Percentiles rank a stretch among this genome's conserved stretches.
These are phyloP conservation scores for Calonectria pseudoreteaudii DNA, from an alignment of 2,329 filamentous ascomycete genomes.

Conservation along the genomic window DNA sequence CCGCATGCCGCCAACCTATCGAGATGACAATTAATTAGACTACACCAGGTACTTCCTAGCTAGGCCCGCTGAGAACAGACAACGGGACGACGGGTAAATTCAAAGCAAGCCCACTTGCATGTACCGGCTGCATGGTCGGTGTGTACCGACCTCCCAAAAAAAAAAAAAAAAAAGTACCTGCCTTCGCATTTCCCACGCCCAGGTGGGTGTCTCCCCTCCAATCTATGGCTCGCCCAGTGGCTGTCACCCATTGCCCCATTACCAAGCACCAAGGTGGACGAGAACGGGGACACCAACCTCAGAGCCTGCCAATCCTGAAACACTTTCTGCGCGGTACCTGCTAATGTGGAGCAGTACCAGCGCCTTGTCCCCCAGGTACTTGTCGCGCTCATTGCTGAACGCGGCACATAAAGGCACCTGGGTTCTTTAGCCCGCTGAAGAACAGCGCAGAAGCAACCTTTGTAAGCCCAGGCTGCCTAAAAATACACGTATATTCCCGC, in stretches of 20 bases:
- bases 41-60: neutral
- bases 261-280: slow-evolving; percentile 13
- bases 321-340: slow-evolving; percentile 2
- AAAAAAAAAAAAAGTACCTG: slow-evolving; percentile 16
- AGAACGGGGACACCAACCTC: slow-evolving; percentile 4
- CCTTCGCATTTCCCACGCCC: slow-evolving; percentile 12
- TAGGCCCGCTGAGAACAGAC: slow-evolving; percentile 1
- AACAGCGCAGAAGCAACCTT: neutral
- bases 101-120: neutral
- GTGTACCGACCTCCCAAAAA: slow-evolving; percentile 18
- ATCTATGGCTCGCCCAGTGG: slow-evolving; percentile 10
- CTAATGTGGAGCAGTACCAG: slow-evolving; percentile 11
- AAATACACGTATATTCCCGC: neutral
- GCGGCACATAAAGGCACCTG: neutral
- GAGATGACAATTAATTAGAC: slow-evolving; percentile 5
- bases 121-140: slow-evolving; percentile 8
- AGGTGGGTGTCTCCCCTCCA: slow-evolving; percentile 1
- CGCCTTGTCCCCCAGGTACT: neutral
- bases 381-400: neutral
- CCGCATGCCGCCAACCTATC: neutral
- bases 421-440: neutral
- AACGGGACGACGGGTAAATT: slow-evolving; percentile 11
- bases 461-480: slow-evolving; percentile 2
- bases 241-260: slow-evolving; percentile 9
- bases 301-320: slow-evolving; percentile 24